Base-by-base conservation (phyloP, 2,329 filamentous ascomycete genomes). In the Rugonectria rugulosa region DNA sequence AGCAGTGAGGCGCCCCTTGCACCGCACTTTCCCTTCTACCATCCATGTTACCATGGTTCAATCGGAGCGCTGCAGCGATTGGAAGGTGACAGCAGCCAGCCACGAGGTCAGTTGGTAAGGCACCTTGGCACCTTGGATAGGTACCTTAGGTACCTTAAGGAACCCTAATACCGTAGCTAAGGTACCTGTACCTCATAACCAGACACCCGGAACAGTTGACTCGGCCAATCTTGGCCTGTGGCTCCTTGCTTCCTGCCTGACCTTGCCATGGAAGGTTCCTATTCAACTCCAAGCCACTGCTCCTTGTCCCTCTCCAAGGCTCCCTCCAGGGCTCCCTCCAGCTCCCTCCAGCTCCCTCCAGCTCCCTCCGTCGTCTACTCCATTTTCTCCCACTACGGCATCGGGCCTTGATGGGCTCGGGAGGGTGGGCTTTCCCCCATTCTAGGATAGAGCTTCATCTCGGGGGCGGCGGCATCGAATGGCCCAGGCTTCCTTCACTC, bases 401-500 rank as follows among this genome's bases (percentile, higher is more conserved):
- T 17, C 12, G 21, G 27, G 42, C 41, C 15, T 10, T 31, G 29
- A 32, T 12, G 26, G 12, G 24, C 42, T 45, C 19, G 19, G 17
- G 12, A 24, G 19, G 6, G 32, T 47, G n/a, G 44, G n/a, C 32
- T n/a, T n/a, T 23, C 19, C 26, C 50, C 23, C 40, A 19, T 48
- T 48, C 37, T 40, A 17, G 52, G 52, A 21, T 43, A 50, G 42
- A 32, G 44, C 45, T 23, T 48, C 38, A 44, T 55, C 44, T 44
- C 32, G 24, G 51, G 37, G 40, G 41, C 32, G 38, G 45, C 40
- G 52, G 40, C 40, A 37, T 40, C 38, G 40, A 40, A 37, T 43
- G 41, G 41, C 45, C 46, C 47, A 45, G 47, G 37, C 37, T 42
- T 42, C 37, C 36, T 36, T 27, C 20, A 24, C 10, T 34, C n/a